Base-by-base conservation (phyloP, 2,329 filamentous ascomycete genomes). In the Hypoxylon sp. region DNA sequence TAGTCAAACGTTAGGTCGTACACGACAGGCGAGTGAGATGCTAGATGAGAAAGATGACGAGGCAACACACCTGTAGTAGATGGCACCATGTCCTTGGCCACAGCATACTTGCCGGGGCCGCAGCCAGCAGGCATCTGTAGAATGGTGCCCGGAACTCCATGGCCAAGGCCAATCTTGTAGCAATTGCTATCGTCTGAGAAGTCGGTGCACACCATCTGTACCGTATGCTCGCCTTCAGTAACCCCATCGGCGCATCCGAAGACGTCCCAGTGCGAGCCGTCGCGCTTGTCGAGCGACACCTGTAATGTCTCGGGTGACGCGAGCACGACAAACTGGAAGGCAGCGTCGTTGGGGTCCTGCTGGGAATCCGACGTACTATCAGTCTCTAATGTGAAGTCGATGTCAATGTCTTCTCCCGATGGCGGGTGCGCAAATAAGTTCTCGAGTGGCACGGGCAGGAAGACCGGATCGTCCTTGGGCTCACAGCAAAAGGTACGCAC, bases 211-310 rank as follows among this genome's bases (percentile, higher is more conserved):
- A 81, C 69, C 71, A 79, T 78, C n/a, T 72, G 74, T 3, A 81
- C 73, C 0, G 78, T 81, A 1, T 81, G 80, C 14, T 69, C 67
- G 1, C 65, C 75, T 28, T 79, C 75, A 48, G 57, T 72, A 5
- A 65, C 45, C 0, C 61, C 55, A 23, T 80, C 73, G 28, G 69
- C 25, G 74, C 81, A 83, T 70, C 75, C 69, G 51, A 80, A 80
- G 5, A 84, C 32, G 13, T 81, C 81, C 81, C 79, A 83, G 73
- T 81, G 79, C 2, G 81, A 83, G 11, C 82, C 82, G 62, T 84
- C 81, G 19, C 82, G 76, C 71, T 79, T 80, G 68, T 81, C 76
- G 0, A 84, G 68, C 0, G 76, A 76, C 13, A 73, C 48, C 32
- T 80, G 75, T 3, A 80, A 46, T 46, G 76, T 74, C 30, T 79